Evolutionary conservation across 306 rosid genomes (phyloP).

Genomic region (Prunus davidiana): DNA sequence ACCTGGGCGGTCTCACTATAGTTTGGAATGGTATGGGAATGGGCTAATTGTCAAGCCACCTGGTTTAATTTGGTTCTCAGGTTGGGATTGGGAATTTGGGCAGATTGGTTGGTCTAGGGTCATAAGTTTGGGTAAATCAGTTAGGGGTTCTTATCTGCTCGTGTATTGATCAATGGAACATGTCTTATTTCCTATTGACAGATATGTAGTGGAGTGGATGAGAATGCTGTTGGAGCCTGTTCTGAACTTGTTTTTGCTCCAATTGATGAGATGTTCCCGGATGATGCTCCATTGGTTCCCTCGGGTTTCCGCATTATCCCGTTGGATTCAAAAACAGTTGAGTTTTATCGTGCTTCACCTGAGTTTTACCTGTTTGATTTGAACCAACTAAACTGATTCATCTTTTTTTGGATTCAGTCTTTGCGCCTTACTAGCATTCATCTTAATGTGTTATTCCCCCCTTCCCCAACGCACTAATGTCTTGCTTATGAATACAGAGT

Average conservation of each 20-base stretch:
- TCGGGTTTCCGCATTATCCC: slow-evolving; percentile 97
- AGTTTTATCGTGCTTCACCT: slow-evolving; percentile 31
- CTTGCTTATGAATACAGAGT: slow-evolving; percentile 37
- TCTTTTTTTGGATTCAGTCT: neutral
- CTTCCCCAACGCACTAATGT: neutral
- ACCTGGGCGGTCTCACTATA: neutral
- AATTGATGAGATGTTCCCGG: slow-evolving; percentile 86
- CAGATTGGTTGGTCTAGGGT: neutral
- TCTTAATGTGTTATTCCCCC: neutral
- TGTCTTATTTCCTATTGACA: slow-evolving; percentile 22
- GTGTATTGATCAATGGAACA: neutral
- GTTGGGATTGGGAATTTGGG: neutral
- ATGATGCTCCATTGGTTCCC: slow-evolving; percentile 82
- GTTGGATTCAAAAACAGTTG: slow-evolving; percentile 89
- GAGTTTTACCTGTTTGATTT: neutral
- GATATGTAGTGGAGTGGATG: slow-evolving; percentile 83
- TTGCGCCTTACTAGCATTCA: neutral
- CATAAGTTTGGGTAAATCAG: neutral
- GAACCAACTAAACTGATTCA: neutral
- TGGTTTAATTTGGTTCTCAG: neutral
- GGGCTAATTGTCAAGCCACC: neutral
- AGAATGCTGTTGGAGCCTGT: slow-evolving; percentile 75
- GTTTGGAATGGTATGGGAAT: neutral
- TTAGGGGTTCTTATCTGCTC: neutral
- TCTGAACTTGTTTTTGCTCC: slow-evolving; percentile 91